Evolutionary conservation across 1,139 yeast species (phyloP).

Genomic region (Kodamaea suecica): DNA sequence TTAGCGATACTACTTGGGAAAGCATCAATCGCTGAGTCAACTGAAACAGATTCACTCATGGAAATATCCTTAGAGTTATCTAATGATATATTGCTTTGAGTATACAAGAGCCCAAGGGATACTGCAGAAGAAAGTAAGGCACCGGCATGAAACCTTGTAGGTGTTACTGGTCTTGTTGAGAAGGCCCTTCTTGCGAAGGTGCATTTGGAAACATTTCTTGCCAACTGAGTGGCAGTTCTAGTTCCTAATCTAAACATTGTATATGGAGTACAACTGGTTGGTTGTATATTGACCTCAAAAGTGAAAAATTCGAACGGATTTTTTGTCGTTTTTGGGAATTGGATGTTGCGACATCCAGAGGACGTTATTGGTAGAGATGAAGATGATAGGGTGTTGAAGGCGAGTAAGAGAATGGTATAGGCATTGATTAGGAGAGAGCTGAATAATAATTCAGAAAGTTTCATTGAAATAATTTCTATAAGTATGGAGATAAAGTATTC

Average conservation of each 20-base stretch:
- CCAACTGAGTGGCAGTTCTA: slow-evolving; percentile 1
- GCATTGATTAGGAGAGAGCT: no score
- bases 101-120: slow-evolving; percentile 1
- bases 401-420: no score
- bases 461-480: no score
- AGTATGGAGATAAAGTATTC: no score
- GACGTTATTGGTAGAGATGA: no score
- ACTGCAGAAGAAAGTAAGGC: not conserved
- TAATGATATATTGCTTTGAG: not conserved
- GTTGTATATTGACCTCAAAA: no score
- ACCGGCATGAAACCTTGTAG: not conserved
- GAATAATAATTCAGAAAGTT: no score
- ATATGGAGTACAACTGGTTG: no score
- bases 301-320: no score
- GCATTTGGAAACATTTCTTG: not conserved
- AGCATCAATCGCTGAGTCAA: slow-evolving; percentile 51
- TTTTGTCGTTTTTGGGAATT: no score
- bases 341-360: no score
- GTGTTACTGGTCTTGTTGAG: slow-evolving; percentile 1
- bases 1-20: slow-evolving; percentile 40
- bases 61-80: slow-evolving; percentile 3
- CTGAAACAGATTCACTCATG: slow-evolving; percentile 27
- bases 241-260: slow-evolving; percentile 8
- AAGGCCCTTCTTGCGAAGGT: slow-evolving; percentile 1
- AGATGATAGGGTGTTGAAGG: no score